Conservation (phyloP, 306 rosid genomes). For the Neltuma alba region DNA sequence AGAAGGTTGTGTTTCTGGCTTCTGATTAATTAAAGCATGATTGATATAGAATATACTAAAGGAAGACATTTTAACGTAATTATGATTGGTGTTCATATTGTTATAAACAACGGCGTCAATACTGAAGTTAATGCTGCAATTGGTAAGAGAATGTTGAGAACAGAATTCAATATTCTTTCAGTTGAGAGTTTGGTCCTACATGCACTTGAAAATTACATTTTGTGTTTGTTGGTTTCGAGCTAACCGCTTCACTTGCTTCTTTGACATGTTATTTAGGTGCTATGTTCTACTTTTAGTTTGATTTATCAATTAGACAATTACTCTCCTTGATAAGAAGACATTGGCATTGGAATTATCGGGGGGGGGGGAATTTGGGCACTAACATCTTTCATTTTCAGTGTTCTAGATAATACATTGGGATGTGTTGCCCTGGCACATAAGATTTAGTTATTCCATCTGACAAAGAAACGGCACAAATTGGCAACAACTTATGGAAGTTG, state of each 20-base stretch:
- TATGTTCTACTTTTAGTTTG: background rate
- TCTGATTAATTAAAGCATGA: background rate
- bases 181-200: background rate
- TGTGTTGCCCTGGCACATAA: background rate
- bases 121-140: background rate
- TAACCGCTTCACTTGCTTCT: background rate
- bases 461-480: no score
- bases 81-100: background rate
- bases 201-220: background rate
- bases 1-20: constrained; percentile 9
- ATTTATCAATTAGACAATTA: background rate
- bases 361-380: background rate
- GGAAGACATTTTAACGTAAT: background rate
- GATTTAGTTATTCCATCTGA: no score
- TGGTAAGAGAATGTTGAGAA: background rate
- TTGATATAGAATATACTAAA: background rate
- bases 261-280: background rate
- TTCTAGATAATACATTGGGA: background rate
- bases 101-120: background rate
- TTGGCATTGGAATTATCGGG: background rate
- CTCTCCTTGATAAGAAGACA: background rate
- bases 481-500: background rate
- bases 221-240: background rate
- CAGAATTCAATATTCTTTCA: background rate
- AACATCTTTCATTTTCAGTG: background rate